Conservation (phyloP, 1,139 yeast species). For the Saccharomycopsis hybrid region DNA sequence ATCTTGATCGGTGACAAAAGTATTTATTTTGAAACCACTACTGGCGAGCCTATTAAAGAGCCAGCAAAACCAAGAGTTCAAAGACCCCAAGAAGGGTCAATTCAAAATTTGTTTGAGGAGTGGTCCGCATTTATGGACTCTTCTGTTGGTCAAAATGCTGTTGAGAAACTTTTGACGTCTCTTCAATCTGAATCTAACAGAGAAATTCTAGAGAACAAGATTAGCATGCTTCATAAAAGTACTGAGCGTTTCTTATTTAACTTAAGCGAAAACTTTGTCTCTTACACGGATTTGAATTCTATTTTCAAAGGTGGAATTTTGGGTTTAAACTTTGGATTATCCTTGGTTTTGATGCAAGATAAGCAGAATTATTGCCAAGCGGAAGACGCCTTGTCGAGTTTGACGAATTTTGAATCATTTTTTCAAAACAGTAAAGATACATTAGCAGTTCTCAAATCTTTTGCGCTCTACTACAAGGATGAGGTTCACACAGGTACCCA, state of each 20-base stretch:
- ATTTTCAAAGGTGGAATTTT: conserved; percentile 65
- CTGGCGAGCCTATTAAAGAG: conserved; percentile 33
- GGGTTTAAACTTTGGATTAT: conserved; percentile 69
- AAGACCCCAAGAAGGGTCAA: conserved; percentile 47
- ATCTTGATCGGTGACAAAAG: conserved; percentile 52
- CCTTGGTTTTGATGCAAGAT: conserved; percentile 35
- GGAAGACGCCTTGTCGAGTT: conserved; percentile 41
- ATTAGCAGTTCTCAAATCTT: conserved; percentile 6
- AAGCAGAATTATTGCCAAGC: conserved; percentile 24
- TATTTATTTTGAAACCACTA: conserved; percentile 35
- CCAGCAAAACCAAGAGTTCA: conserved; percentile 65
- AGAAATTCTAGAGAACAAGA: background rate
- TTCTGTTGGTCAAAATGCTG: conserved; percentile 43
- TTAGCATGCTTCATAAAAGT: conserved; percentile 31
- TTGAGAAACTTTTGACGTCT: conserved; percentile 28
- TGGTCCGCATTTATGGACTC: conserved; percentile 72
- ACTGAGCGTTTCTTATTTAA: conserved; percentile 61
- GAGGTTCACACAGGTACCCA: background rate
- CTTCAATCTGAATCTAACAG: background rate
- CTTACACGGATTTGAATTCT: conserved; percentile 73
- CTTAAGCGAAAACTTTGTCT: conserved; percentile 43
- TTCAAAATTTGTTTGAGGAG: conserved; percentile 70
- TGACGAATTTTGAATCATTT: conserved; percentile 31
- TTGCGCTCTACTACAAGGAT: conserved; percentile 3
- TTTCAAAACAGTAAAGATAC: conserved; percentile 26